These are phyloP conservation scores for Alternaria rosae DNA, from an alignment of 2,329 filamentous ascomycete species.

Conservation along the genomic window DNA sequence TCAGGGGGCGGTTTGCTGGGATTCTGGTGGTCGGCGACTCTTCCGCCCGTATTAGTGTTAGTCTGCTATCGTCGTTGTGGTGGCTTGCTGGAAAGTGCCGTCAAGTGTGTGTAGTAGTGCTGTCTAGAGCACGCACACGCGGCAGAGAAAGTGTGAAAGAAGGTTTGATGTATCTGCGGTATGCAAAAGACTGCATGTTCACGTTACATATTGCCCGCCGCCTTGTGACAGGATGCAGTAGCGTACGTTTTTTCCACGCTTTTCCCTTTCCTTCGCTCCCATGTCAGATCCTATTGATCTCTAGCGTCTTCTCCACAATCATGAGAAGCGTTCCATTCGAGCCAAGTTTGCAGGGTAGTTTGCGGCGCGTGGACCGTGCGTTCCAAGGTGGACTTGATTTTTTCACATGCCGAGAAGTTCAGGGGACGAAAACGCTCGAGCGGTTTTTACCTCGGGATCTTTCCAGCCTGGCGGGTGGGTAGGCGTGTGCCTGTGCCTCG, in stretches of 20 bases:
- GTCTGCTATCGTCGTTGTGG: background rate
- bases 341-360: constrained; percentile 5
- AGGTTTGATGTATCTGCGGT: constrained; percentile 3
- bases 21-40: background rate
- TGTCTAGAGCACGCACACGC: background rate
- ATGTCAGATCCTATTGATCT: background rate
- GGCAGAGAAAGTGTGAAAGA: constrained; percentile 1
- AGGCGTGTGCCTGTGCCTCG: background rate
- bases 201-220: constrained; percentile 1
- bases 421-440: constrained; percentile 3
- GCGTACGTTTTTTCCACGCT: constrained; percentile 12
- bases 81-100: background rate
- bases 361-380: constrained; percentile 3
- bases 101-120: background rate
- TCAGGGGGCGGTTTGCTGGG: constrained; percentile 1
- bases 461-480: constrained; percentile 16
- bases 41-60: background rate
- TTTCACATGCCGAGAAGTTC: constrained; percentile 9
- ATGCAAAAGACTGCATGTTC: constrained; percentile 7
- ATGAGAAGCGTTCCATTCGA: constrained; percentile 2
- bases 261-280: constrained; percentile 10
- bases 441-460: constrained; percentile 22
- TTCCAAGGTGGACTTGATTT: background rate
- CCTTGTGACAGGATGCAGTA: constrained; percentile 16
- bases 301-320: constrained; percentile 18